Evolutionary conservation across 1,139 yeast species (phyloP).

Genomic region (Pichia sp.): DNA sequence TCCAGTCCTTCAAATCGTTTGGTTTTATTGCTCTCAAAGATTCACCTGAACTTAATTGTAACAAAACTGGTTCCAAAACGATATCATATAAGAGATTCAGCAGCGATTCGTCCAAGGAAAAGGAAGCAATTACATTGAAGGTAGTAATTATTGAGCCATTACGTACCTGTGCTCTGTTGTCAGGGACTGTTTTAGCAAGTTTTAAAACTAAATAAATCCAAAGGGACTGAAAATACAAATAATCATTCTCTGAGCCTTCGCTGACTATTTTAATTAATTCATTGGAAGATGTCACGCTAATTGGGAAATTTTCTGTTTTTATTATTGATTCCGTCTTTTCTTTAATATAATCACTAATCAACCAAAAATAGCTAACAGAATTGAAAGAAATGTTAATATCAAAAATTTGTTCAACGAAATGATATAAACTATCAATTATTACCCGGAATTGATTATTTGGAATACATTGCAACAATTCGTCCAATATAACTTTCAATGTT

Average conservation of each 20-base stretch:
- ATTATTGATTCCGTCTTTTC: conserved; percentile 19
- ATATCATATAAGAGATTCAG: conserved; percentile 52
- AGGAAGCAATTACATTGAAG: conserved; percentile 77
- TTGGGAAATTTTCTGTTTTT: conserved; percentile 4
- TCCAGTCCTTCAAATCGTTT: conserved; percentile 38
- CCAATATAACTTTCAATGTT: conserved; percentile 73
- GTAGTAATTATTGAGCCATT: conserved; percentile 87
- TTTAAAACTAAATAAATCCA: conserved; percentile 63
- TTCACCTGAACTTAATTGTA: conserved; percentile 25
- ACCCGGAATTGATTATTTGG: conserved; percentile 58
- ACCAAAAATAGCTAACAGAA: conserved; percentile 88
- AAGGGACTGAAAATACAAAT: conserved; percentile 30
- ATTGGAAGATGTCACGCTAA: conserved; percentile 19
- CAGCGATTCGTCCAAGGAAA: conserved; percentile 50
- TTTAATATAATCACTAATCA: conserved; percentile 69
- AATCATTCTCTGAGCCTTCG: conserved; percentile 15
- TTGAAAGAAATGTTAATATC: conserved; percentile 87
- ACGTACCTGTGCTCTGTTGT: conserved; percentile 70
- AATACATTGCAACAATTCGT: conserved; percentile 69
- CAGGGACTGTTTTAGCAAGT: conserved; percentile 57
- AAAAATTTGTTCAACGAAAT: conserved; percentile 61
- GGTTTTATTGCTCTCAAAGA: not conserved
- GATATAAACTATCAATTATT: conserved; percentile 63
- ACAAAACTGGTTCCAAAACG: conserved; percentile 40
- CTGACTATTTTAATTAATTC: conserved; percentile 26